phyloP scores from a whole-genome alignment of 2,329 filamentous ascomycete genomes.

The Aspergillus pseudoviridinutans region DNA sequence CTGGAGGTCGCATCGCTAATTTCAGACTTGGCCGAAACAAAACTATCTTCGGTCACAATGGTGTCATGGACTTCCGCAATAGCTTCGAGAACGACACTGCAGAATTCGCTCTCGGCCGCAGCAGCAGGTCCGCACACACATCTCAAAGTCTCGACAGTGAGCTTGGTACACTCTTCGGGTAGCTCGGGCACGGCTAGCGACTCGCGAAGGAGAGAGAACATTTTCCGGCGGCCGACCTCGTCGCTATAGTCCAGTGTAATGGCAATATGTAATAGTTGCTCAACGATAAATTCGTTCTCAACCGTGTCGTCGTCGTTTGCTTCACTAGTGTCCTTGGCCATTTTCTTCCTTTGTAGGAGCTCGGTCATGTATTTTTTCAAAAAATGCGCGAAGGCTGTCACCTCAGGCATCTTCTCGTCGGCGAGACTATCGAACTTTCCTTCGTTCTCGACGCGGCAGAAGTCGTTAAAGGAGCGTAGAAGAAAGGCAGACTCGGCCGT shows the following conservation, averaged over 20 bases:
- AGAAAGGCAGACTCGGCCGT: conserved; percentile 84
- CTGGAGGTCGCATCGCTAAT: conserved; percentile 62
- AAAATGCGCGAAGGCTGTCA: conserved; percentile 84
- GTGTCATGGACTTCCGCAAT: conserved; percentile 96
- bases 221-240: conserved; percentile 89
- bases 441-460: conserved; percentile 71
- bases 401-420: conserved; percentile 93
- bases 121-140: conserved; percentile 67
- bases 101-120: conserved; percentile 49
- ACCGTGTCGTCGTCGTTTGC: conserved; percentile 77
- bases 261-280: conserved; percentile 90
- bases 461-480: conserved; percentile 89
- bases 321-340: conserved; percentile 48
- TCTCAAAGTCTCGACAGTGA: conserved; percentile 76
- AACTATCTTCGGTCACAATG: conserved; percentile 76
- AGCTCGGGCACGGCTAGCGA: conserved; percentile 80
- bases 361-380: conserved; percentile 72
- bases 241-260: conserved; percentile 95
- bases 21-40: conserved; percentile 88
- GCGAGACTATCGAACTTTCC: conserved; percentile 70
- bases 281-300: conserved; percentile 91
- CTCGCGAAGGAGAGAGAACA: conserved; percentile 87
- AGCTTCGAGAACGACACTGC: conserved; percentile 69
- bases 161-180: conserved; percentile 87
- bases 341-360: conserved; percentile 39